phyloP scores from a whole-genome alignment of 2,329 filamentous ascomycete genomes.

The Colletotrichum gloeosporioides region DNA sequence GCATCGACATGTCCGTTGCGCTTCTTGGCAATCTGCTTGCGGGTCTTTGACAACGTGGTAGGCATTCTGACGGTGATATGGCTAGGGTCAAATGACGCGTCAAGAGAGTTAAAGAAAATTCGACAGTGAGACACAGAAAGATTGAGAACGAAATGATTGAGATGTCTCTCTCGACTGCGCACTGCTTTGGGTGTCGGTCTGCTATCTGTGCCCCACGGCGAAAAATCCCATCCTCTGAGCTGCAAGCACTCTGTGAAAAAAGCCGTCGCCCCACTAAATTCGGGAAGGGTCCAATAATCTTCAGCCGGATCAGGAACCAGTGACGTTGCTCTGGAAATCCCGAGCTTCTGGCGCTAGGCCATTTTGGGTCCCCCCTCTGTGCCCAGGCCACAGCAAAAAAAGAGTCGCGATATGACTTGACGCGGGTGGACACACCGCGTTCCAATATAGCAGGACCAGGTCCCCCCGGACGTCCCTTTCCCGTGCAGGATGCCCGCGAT shows the following conservation, averaged over 20 bases:
- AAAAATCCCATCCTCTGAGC: slow-evolving; percentile 14
- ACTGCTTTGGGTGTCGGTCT: neutral
- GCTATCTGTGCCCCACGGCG: slow-evolving; percentile 14
- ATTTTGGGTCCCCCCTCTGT: neutral
- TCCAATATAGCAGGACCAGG: slow-evolving; percentile 20
- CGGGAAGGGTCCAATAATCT: slow-evolving; percentile 8
- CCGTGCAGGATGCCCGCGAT: slow-evolving; percentile 16
- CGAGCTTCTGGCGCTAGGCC: neutral
- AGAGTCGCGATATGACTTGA: slow-evolving; percentile 18
- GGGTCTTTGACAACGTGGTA: slow-evolving; percentile 78
- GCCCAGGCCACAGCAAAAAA: neutral
- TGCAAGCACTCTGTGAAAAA: neutral
- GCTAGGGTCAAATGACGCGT: neutral
- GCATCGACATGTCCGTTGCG: slow-evolving; percentile 73
- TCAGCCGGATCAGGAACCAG: neutral
- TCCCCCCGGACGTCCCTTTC: slow-evolving; percentile 17
- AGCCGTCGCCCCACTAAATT: neutral
- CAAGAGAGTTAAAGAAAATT: neutral
- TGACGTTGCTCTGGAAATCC: slow-evolving; percentile 21
- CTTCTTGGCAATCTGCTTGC: slow-evolving; percentile 92
- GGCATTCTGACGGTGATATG: slow-evolving; percentile 64
- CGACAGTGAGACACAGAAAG: neutral
- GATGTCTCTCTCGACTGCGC: neutral
- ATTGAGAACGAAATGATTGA: neutral
- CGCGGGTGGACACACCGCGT: slow-evolving; percentile 15